These are phyloP conservation scores for Yueomyces sp. DNA, from an alignment of 805 yeast species.

Conservation along the genomic window DNA sequence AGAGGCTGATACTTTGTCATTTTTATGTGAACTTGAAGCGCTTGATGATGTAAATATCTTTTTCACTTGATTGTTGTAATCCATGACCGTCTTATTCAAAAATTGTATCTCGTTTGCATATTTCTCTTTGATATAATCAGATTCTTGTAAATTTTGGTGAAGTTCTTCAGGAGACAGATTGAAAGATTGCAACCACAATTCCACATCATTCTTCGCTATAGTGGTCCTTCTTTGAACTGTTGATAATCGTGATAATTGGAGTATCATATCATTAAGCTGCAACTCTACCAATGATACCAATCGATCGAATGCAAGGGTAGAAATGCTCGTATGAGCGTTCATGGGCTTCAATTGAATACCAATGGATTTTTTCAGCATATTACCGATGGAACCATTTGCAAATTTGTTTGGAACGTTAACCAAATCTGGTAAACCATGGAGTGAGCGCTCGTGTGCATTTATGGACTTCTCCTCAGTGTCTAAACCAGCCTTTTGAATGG, in stretches of 20 bases:
- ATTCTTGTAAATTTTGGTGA: constrained; percentile 22
- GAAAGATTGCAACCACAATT: constrained; percentile 31
- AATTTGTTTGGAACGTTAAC: neutral
- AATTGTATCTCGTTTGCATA: constrained; percentile 5
- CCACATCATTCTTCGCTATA: constrained; percentile 41
- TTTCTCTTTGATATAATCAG: constrained; percentile 11
- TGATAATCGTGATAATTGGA: constrained; percentile 34
- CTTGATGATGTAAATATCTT: constrained; percentile 1
- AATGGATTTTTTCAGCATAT: constrained; percentile 22
- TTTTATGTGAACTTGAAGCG: constrained; percentile 2
- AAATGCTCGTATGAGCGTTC: constrained; percentile 18
- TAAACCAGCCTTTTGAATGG: too few species aligned
- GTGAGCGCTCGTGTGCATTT: neutral
- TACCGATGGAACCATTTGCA: constrained; percentile 6
- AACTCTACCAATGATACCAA: constrained; percentile 24
- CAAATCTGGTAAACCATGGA: neutral
- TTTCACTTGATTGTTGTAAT: constrained; percentile 2
- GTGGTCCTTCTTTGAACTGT: constrained; percentile 46
- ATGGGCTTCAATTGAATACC: constrained; percentile 25
- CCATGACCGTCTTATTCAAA: constrained; percentile 3
- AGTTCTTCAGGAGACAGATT: constrained; percentile 29
- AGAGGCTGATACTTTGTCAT: constrained; percentile 2
- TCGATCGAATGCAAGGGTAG: constrained; percentile 27
- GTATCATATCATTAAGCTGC: constrained; percentile 28
- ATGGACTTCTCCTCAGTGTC: too few species aligned